Evolutionary conservation across 495 filamentous ascomycete species (phyloP).

Genomic region (Penicillium lagena): DNA sequence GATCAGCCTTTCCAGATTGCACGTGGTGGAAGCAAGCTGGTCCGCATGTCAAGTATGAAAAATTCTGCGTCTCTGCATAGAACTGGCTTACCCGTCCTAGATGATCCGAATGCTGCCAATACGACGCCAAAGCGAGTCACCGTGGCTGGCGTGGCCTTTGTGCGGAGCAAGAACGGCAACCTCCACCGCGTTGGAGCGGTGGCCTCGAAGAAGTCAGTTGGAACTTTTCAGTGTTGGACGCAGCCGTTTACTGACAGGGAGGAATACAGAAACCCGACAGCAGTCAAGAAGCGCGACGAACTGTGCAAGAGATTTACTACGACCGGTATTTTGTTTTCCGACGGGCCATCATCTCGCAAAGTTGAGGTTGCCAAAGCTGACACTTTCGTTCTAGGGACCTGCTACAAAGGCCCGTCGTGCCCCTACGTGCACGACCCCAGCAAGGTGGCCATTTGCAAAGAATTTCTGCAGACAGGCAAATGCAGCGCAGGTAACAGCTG

Average conservation of each 20-base stretch:
- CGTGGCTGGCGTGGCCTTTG: conserved; percentile 78
- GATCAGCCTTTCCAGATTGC: conserved; percentile 71
- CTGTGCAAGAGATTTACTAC: conserved; percentile 85
- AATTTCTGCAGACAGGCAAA: conserved; percentile 71
- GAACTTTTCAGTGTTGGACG: not conserved
- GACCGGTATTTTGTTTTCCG: conserved; percentile 64
- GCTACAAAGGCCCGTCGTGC: conserved; percentile 72
- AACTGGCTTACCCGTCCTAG: conserved; percentile 45
- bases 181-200: conserved; percentile 59
- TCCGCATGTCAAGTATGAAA: conserved; percentile 63
- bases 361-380: conserved; percentile 11
- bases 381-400: conserved; percentile 57
- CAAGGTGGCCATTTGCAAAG: conserved; percentile 88
- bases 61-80: conserved; percentile 2
- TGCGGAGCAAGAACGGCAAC: conserved; percentile 87
- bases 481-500: conserved; percentile 77
- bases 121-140: conserved; percentile 72
- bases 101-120: conserved; percentile 55
- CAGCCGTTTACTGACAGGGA: not conserved
- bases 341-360: conserved; percentile 7
- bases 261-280: conserved; percentile 33
- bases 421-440: conserved; percentile 77
- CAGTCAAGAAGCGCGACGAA: conserved; percentile 63
- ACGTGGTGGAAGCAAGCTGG: conserved; percentile 78
- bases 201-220: conserved; percentile 34